Evolutionary conservation across 352 stramenopile genomes (phyloP), one percentile per base, ranked within the genome.

Genomic region (Pythium biforme): DNA sequence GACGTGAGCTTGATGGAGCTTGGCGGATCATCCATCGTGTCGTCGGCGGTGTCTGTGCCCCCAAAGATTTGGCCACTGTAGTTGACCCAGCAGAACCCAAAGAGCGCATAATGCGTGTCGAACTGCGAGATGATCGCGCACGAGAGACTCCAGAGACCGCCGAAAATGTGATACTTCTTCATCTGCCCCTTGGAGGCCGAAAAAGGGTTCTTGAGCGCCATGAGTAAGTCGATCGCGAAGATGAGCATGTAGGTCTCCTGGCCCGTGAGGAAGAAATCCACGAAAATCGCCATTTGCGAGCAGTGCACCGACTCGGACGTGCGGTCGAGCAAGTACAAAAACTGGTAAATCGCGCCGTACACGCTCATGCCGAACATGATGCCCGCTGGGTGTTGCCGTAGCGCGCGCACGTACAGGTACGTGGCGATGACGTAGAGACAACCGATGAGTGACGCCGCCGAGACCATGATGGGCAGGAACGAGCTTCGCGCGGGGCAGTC

Each of bases 171-270:
- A 68, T 93, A 94, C 49, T 79, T 84, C 0, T 81, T 90, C 80
- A 90, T 90, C 49, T 92, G 86, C 0, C 79, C 81, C 66, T 89
- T 90, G 7, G 81, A 88, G 17, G 86, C 77, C 17, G 83, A 91
- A 61, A 96, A 96, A 9, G 87, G 87, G 51, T 94, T 96, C 63
- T 93, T 94, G 20, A 93, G 61, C 23, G 86, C 80, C 31, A 96
- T 57, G 6, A 93, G 66, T 25, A 96, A 64, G 55, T 96, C 87
- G 48, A 94, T 90, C 9, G 87, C 79, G 62, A 96, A 92, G 48
- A 94, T 88, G n/a, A 94, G 72, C 79, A 96, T 92, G 65, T 93
- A 94, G 27, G 84, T 94, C 51, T 94, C 84, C 58, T 94, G 84
- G 10, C 84, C 84, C 2, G 84, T 94, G 50, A 92, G 80, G 43